Evolutionary conservation across 768 basidiomycete species (phyloP), one percentile per base, ranked within the genome.

Genomic region (Tephrocybe sp.): DNA sequence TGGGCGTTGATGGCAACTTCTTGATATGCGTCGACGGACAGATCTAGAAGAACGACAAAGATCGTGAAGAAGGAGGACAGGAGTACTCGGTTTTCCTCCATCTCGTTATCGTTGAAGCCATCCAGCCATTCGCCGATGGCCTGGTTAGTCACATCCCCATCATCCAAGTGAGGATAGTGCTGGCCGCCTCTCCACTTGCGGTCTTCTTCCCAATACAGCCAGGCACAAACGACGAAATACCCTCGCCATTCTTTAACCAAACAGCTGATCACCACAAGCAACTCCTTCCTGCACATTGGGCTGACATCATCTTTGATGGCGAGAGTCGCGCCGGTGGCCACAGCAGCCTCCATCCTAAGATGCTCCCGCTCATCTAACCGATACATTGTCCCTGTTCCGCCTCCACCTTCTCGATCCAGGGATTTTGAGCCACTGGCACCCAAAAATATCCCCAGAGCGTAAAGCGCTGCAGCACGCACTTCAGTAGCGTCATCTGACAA

Each of bases 201-300:
- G 58, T 96, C 90, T 64, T 95, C 91, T 62, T 97, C 94, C 84
- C 91, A 91, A 64, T 97, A 95, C 8, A 92, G 72, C 95, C 96
- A 98, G 1, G 96, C 94, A 54, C 96, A 97, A 31, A 94, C 84
- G 40, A 96, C 91, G 59, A 98, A 93, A 72, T 91, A 91, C 6
- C 96, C 97, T 48, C 93, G 75, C 92, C 95, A 98, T 65, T 98
- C 96, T 65, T 93, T 89, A 28, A 95, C 94, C 18, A 98, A 74
- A 60, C 90, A 92, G 61, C 92, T 94, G 48, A 98, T 84, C 31
- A 98, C 77, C 31, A 98, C 81, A 27, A 98, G 75, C 19, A 98
- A 74, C 65, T 98, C 97, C 69, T 97, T 97, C 51, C 96, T 76
- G 9, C 95, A 96, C 86, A 97, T 91, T 0, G 97, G 96, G 50